Percentiles rank a stretch among this genome's conserved stretches.
Conservation (phyloP, 257 asterid species). For the Galeopsis tetrahit region DNA sequence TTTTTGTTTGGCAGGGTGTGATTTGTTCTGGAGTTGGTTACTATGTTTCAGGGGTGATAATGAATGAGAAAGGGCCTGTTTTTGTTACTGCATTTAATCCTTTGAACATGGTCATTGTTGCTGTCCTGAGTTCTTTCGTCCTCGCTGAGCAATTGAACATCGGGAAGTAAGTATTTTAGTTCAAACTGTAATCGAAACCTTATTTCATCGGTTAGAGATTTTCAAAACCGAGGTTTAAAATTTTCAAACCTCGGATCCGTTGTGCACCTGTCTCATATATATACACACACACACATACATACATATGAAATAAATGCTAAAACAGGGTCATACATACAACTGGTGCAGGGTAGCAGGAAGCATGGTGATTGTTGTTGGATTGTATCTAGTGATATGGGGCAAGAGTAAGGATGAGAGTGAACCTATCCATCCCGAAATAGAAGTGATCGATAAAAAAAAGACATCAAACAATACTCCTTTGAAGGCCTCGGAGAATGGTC, state of each 20-base stretch:
- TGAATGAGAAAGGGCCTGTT: conserved; percentile 63
- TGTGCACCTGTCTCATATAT: too few relatives aligned
- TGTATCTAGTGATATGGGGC: conserved; percentile 61
- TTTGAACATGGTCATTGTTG: conserved; percentile 58
- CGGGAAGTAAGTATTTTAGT: conserved; percentile 59
- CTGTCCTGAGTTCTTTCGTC: conserved; percentile 54
- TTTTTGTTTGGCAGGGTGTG: conserved; percentile 43
- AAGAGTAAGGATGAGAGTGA: conserved; percentile 44
- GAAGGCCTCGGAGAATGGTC: conserved; percentile 6
- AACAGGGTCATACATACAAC: neutral
- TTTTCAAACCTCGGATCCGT: too few relatives aligned
- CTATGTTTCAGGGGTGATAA: conserved; percentile 51
- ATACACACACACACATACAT: neutral
- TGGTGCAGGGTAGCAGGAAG: conserved; percentile 57
- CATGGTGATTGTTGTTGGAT: conserved; percentile 47
- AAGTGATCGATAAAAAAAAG: conserved; percentile 2
- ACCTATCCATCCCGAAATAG: conserved; percentile 9
- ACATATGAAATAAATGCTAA: neutral
- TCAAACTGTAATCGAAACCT: too few relatives aligned
- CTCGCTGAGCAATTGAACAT: conserved; percentile 53
- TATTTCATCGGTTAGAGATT: too few relatives aligned
- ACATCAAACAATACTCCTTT: conserved; percentile 18
- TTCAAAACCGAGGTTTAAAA: too few relatives aligned
- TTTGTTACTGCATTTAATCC: conserved; percentile 61
- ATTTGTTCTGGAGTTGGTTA: conserved; percentile 51